phyloP scores from a whole-genome alignment of 106 monocot species.

The Acanthochlamys bracteata region DNA sequence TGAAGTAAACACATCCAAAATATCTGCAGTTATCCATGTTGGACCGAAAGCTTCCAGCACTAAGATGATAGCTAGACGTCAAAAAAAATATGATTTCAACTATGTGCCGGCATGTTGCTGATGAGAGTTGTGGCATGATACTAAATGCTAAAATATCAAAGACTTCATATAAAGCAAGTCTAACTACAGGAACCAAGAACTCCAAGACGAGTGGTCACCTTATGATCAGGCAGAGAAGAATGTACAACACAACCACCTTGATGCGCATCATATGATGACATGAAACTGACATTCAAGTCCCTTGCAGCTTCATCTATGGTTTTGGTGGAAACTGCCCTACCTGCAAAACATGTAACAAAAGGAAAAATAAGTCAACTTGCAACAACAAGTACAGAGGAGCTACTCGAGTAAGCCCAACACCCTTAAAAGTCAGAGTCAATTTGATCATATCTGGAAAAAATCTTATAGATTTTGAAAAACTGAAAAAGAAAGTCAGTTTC shows the following conservation, averaged over 20 bases:
- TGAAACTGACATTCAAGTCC: slow-evolving; percentile 8
- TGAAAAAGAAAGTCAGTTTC: no score
- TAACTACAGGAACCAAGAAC: not conserved
- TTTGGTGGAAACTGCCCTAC: slow-evolving; percentile 19
- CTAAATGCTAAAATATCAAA: not conserved
- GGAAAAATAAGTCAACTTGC: not conserved
- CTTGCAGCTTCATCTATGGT: slow-evolving; percentile 17
- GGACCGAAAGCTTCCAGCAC: no score
- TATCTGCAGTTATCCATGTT: no score
- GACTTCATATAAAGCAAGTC: slow-evolving; percentile 4
- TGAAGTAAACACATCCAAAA: no score
- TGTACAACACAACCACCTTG: not conserved
- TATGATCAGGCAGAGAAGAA: slow-evolving; percentile 10
- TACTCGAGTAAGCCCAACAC: not conserved
- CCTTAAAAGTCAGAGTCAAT: not conserved
- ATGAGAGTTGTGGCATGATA: not conserved
- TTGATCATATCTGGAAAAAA: no score
- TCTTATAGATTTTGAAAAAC: no score
- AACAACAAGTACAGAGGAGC: not conserved
- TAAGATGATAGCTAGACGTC: no score
- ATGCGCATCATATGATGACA: slow-evolving; percentile 12
- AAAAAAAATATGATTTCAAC: no score
- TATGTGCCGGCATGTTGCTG: no score
- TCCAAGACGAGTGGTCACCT: slow-evolving; percentile 20
- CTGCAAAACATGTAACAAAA: slow-evolving; percentile 11